A percentile compares a stretch with the other conserved stretches of the same genome.
Evolutionary conservation across 345 rosid species (phyloP).

Genomic region (Trapa incisa): DNA sequence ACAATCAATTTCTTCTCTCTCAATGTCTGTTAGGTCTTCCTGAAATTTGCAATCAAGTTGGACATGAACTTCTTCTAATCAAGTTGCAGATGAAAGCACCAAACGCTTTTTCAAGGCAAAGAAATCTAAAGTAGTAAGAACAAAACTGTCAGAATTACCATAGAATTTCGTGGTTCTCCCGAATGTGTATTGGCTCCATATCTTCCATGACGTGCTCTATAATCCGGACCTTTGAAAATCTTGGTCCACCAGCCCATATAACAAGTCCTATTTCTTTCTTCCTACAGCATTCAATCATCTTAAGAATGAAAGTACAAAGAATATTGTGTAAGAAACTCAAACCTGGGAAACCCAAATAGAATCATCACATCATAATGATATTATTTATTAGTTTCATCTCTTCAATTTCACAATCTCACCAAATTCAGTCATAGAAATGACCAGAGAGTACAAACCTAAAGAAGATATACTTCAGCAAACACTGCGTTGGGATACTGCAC

Average conservation of each 20-base stretch:
- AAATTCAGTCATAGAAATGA: neutral
- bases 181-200: slow-evolving; percentile 29
- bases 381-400: neutral
- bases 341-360: neutral
- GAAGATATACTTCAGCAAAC: neutral
- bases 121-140: neutral
- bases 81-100: neutral
- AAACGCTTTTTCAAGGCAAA: neutral
- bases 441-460: neutral
- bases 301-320: neutral
- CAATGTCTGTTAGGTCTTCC: slow-evolving; percentile 71
- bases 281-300: slow-evolving; percentile 10
- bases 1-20: slow-evolving; percentile 62
- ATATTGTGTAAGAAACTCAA: neutral
- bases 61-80: neutral
- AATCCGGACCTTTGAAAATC: slow-evolving; percentile 55
- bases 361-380: neutral
- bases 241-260: slow-evolving; percentile 83
- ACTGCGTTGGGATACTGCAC: neutral
- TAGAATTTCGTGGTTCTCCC: slow-evolving; percentile 50
- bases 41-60: slow-evolving; percentile 15
- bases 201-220: slow-evolving; percentile 37
- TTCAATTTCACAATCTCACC: neutral
- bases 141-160: slow-evolving; percentile 25
- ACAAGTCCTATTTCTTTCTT: slow-evolving; percentile 8